A percentile compares a stretch with the other conserved stretches of the same genome.
These are phyloP conservation scores for Punica granatum DNA, from an alignment of 345 rosid species.

Conservation along the genomic window DNA sequence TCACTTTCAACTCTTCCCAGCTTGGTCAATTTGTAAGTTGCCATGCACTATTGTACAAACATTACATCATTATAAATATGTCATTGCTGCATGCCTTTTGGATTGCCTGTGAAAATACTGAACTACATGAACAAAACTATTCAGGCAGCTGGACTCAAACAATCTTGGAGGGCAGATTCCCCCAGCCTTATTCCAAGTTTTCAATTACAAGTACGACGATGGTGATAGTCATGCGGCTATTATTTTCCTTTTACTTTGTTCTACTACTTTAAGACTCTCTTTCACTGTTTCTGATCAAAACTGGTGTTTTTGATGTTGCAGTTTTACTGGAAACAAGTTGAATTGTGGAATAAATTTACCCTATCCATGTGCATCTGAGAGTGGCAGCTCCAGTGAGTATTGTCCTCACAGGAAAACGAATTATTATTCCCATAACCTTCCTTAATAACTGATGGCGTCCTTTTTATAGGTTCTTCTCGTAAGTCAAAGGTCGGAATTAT, in stretches of 20 bases:
- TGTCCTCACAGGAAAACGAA: neutral
- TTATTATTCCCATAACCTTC: neutral
- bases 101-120: no score
- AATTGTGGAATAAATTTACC: conserved; percentile 43
- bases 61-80: neutral
- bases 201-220: conserved; percentile 63
- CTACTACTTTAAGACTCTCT: neutral
- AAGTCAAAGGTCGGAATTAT: conserved; percentile 63
- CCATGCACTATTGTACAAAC: neutral
- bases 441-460: neutral
- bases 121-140: neutral
- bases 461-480: conserved; percentile 44
- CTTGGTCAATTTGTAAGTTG: conserved; percentile 72
- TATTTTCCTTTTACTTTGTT: neutral
- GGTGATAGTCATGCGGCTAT: neutral
- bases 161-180: conserved; percentile 75
- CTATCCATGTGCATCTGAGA: conserved; percentile 46
- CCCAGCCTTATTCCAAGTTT: conserved; percentile 42
- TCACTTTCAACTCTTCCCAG: conserved; percentile 52
- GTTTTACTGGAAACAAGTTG: conserved; percentile 68
- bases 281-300: neutral
- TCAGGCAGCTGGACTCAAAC: conserved; percentile 78
- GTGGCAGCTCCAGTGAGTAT: conserved; percentile 41
- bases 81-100: neutral
- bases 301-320: conserved; percentile 26